phyloP scores from a whole-genome alignment of 768 basidiomycete genomes.

The Hysterangium stoloniferum region DNA sequence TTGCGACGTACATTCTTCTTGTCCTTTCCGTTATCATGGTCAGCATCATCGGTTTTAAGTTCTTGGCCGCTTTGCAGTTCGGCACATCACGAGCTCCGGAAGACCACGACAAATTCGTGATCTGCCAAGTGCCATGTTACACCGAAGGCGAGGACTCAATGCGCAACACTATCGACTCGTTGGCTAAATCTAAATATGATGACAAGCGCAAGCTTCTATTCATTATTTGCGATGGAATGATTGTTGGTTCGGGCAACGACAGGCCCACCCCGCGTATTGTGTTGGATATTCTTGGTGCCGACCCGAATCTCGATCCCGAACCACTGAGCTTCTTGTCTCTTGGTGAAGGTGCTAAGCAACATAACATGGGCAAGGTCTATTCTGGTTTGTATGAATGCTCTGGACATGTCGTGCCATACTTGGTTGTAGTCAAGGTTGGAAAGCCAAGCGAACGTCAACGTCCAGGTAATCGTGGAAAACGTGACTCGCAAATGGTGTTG shows the following conservation, averaged over 20 bases:
- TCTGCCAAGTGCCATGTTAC: conserved; percentile 98
- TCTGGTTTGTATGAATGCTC: conserved; percentile 90
- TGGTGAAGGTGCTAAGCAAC: conserved; percentile 91
- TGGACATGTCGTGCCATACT: conserved; percentile 93
- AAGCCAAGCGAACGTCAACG: conserved; percentile 90
- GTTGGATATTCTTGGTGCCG: conserved; percentile 91
- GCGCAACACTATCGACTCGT: conserved; percentile 83
- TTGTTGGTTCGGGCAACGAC: conserved; percentile 95
- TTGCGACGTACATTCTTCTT: conserved; percentile 86
- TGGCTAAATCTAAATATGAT: conserved; percentile 92
- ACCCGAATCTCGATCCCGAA: conserved; percentile 89
- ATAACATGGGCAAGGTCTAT: conserved; percentile 98
- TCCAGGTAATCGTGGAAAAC: conserved; percentile 97
- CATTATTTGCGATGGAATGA: conserved; percentile 96
- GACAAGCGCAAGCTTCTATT: conserved; percentile 95
- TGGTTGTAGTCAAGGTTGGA: conserved; percentile 88
- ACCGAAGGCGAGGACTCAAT: conserved; percentile 90
- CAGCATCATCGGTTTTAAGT: conserved; percentile 91
- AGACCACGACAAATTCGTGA: conserved; percentile 94
- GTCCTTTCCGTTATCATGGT: conserved; percentile 90
- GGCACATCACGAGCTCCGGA: conserved; percentile 74
- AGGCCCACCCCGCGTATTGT: conserved; percentile 94
- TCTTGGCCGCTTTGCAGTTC: conserved; percentile 85
- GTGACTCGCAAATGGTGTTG: conserved; percentile 92
- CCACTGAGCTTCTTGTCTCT: conserved; percentile 90